phyloP scores from a whole-genome alignment of 257 asterid genomes.

The Jacaranda mimosifolia region DNA sequence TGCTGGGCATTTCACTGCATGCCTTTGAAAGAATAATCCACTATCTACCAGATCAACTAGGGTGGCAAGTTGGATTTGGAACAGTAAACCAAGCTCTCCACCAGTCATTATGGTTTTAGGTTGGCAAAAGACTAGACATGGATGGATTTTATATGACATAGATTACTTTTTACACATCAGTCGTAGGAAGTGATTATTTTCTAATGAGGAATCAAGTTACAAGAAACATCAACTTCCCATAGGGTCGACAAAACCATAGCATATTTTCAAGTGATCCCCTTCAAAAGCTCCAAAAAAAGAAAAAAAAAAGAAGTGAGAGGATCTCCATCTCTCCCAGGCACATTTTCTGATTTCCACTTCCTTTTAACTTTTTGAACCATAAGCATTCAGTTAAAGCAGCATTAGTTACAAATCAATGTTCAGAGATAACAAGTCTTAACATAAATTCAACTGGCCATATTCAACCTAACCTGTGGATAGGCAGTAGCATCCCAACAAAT shows the following conservation, averaged over 20 bases:
- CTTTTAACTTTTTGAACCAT: neutral
- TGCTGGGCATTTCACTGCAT: neutral
- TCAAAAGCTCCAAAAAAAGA: conserved; percentile 5
- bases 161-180: conserved; percentile 4
- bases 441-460: too few relatives aligned
- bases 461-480: too few relatives aligned
- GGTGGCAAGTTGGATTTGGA: neutral
- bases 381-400: too few relatives aligned
- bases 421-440: too few relatives aligned
- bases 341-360: conserved; percentile 16
- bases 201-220: neutral
- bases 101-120: conserved; percentile 3
- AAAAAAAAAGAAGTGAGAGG: too few relatives aligned
- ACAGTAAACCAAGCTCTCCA: conserved; percentile 25
- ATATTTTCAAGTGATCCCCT: neutral
- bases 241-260: conserved; percentile 1
- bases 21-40: neutral
- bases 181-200: too few relatives aligned
- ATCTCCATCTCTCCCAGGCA: neutral
- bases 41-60: conserved; percentile 10
- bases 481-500: too few relatives aligned
- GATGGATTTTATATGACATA: conserved; percentile 4
- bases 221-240: neutral
- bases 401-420: too few relatives aligned
- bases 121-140: conserved; percentile 16